phyloP scores from a whole-genome alignment of 768 basidiomycete genomes.

The Suillus lakei region DNA sequence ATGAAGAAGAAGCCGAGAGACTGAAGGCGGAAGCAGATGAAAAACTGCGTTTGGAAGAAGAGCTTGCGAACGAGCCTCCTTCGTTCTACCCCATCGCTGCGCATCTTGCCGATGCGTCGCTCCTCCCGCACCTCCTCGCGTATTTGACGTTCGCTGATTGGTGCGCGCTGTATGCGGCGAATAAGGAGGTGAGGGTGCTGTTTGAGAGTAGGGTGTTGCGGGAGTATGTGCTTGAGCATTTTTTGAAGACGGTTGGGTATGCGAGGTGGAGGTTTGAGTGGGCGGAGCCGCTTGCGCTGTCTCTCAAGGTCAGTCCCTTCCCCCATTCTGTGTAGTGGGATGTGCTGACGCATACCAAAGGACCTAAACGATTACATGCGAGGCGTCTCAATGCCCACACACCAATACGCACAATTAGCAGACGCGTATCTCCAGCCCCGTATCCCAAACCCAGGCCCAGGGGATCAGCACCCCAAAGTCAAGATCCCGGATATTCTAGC shows the following conservation, averaged over 20 bases:
- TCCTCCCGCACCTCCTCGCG: constrained; percentile 59
- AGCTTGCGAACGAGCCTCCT: constrained; percentile 26
- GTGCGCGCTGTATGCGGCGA: constrained; percentile 60
- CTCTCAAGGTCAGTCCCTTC: constrained; percentile 56
- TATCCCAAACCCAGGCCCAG: constrained; percentile 34
- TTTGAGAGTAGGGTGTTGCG: constrained; percentile 54
- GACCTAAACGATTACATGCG: constrained; percentile 83
- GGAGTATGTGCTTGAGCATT: constrained; percentile 73
- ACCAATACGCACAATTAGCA: constrained; percentile 71
- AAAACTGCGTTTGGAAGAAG: constrained; percentile 11
- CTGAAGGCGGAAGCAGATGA: constrained; percentile 7
- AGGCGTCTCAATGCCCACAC: constrained; percentile 75
- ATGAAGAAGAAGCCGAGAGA: constrained; percentile 13
- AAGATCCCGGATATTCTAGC: constrained; percentile 49
- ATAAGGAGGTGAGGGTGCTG: constrained; percentile 57
- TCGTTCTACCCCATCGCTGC: constrained; percentile 54
- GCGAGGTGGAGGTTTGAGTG: constrained; percentile 59
- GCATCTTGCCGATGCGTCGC: constrained; percentile 56
- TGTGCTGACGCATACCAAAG: constrained; percentile 40
- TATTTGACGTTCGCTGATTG: constrained; percentile 78
- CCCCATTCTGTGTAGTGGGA: not conserved
- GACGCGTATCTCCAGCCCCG: constrained; percentile 59
- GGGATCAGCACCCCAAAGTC: constrained; percentile 41
- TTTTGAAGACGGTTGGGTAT: constrained; percentile 75
- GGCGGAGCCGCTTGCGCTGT: constrained; percentile 65